Evolutionary conservation across 441 rosid species (phyloP), one percentile per base, ranked within the genome.

Genomic region (Croton setiger): DNA sequence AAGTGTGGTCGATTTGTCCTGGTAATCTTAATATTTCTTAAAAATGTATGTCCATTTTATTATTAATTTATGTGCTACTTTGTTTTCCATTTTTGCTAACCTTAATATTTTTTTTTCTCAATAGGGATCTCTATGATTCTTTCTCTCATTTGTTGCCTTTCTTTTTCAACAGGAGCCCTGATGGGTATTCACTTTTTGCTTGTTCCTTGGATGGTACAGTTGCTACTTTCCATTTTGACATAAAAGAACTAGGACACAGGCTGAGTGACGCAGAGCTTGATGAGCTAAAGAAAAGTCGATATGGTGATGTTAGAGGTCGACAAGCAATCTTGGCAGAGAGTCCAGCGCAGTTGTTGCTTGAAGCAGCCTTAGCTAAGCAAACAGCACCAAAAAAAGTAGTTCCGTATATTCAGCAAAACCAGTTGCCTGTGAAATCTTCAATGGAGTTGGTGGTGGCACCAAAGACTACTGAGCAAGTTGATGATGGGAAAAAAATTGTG

Each of bases 131-230:
- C 54, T 36, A 13, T 64, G 20, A 18, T 67, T 72, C 49, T 21
- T 71, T 43, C 43, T 66, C 63, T n/a, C 36, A 66, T 56, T 63
- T 43, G 14, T 66, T 52, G 8, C 57, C 20, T 2, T 68, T 59
- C 17, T 21, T 58, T 61, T 7, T 52, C 60, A 51, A 72, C 88
- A 95, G 99, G 99, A 92, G 99, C 76, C 93, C 98, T 7, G 97
- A 90, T 81, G 99, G 99, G 39, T 95, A 86, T 79, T 90, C 98
- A 43, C 95, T 95, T 64, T 90, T 95, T 72, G 94, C 97, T 45
- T 95, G 98, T 81, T 95, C 99, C 80, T 82, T 95, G 87, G 99
- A 90, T 44, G 99, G 99, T 69, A 87, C 99, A 35, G 93, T 88
- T 67, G 94, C 99, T 67, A 83, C 93, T 63, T 88, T 88, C 71